Evolutionary conservation across 176 grass and related monocot genomes (phyloP).

Genomic region (Raddia distichophylla): DNA sequence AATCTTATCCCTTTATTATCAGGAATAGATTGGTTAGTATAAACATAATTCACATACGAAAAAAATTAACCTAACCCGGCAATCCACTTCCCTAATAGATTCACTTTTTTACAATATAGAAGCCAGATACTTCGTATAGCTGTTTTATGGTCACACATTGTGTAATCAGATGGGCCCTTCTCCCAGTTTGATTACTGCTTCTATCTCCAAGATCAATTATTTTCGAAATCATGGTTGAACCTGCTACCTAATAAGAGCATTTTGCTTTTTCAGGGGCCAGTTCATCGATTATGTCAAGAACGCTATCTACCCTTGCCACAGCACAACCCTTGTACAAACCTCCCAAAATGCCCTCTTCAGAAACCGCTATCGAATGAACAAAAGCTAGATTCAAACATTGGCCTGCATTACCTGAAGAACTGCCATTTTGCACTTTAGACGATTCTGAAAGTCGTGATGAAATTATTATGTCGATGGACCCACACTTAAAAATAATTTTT

Average conservation of each 20-base stretch:
- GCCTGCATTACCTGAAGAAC: conserved; percentile 53
- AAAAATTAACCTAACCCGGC: too few species aligned
- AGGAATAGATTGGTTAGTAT: too few species aligned
- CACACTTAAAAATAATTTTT: neutral
- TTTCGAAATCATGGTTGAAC: conserved; percentile 50
- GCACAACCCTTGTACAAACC: conserved; percentile 76
- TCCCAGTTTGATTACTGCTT: conserved; percentile 52
- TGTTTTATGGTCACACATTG: conserved; percentile 64
- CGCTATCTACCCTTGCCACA: conserved; percentile 92
- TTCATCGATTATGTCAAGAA: conserved; percentile 75
- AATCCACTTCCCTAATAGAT: too few species aligned
- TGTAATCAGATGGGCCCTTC: conserved; percentile 71
- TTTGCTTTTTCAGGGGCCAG: conserved; percentile 56
- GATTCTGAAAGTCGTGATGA: conserved; percentile 54
- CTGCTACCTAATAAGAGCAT: conserved; percentile 28
- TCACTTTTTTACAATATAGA: too few species aligned
- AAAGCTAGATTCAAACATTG: conserved; percentile 97
- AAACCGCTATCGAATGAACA: conserved; percentile 80
- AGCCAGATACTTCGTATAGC: too few species aligned
- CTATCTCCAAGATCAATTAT: conserved; percentile 45
- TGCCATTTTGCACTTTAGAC: conserved; percentile 53
- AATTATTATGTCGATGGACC: neutral
- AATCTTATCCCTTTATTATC: too few species aligned
- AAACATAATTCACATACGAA: too few species aligned
- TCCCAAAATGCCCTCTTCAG: conserved; percentile 69